These are phyloP conservation scores for Bacterosira constricta DNA, from an alignment of 108 stramenopile species.

Conservation along the genomic window DNA sequence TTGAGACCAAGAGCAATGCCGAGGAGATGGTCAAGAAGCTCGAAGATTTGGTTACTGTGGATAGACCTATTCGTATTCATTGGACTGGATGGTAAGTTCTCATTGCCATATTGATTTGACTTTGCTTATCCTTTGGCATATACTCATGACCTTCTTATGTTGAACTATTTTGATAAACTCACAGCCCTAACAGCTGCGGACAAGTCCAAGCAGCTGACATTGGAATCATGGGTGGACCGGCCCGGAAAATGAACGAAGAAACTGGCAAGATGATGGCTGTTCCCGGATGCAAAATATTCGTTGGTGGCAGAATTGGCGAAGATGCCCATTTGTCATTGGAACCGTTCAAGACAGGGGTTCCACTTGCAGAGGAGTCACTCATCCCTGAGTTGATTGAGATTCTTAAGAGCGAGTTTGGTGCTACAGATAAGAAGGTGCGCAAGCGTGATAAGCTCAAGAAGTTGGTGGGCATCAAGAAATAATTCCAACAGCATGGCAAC, in stretches of 20 bases:
- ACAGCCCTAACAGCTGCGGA: slow-evolving; percentile 92
- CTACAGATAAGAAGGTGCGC: slow-evolving; percentile 59
- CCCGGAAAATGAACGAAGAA: slow-evolving; percentile 65
- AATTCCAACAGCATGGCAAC: too few species aligned
- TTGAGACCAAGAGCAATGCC: slow-evolving; percentile 90
- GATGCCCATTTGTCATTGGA: slow-evolving; percentile 83
- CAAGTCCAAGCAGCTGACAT: slow-evolving; percentile 96
- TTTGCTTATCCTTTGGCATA: not conserved
- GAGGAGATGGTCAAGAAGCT: slow-evolving; percentile 73
- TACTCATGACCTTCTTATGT: not conserved
- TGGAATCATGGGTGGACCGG: slow-evolving; percentile 95
- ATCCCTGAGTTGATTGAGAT: slow-evolving; percentile 78
- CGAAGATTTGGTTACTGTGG: slow-evolving; percentile 77
- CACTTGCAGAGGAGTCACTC: slow-evolving; percentile 75
- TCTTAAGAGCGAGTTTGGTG: slow-evolving; percentile 79
- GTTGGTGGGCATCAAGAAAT: slow-evolving; percentile 18
- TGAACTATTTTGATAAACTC: not conserved
- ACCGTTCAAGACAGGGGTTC: slow-evolving; percentile 69
- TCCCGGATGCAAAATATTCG: slow-evolving; percentile 93
- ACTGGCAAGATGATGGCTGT: slow-evolving; percentile 90
- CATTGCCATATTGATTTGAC: not conserved
- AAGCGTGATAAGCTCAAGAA: slow-evolving; percentile 26
- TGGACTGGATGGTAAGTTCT: slow-evolving; percentile 91
- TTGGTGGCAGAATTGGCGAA: slow-evolving; percentile 90
- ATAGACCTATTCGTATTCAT: slow-evolving; percentile 90